Conservation (phyloP, 208 protist genomes). For the Kentomonas sorsogonicus region DNA sequence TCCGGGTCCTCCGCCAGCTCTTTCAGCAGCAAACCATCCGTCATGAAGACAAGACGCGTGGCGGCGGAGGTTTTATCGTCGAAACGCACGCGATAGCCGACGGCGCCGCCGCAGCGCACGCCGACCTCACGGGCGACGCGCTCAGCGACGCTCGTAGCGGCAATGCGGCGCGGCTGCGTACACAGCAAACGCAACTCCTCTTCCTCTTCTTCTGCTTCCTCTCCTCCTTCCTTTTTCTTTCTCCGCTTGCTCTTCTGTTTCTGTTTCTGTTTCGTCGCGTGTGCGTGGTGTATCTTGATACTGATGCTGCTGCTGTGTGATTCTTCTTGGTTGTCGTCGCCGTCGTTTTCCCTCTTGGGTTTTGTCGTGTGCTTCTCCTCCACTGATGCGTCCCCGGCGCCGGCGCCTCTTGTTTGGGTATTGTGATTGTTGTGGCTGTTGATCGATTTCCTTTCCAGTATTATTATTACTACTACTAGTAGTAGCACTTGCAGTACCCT, state of each 20-base stretch:
- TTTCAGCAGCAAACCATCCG: slow-evolving; percentile 98
- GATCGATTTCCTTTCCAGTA: too few relatives aligned
- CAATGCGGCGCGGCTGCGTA: slow-evolving; percentile 99
- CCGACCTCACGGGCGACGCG: slow-evolving; percentile 96
- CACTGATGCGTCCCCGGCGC: too few relatives aligned
- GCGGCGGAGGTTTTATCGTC: slow-evolving; percentile 91
- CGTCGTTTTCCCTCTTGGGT: too few relatives aligned
- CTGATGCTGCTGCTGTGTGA: too few relatives aligned
- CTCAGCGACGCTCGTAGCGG: slow-evolving; percentile 97
- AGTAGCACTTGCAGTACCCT: too few relatives aligned
- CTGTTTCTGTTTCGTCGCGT: too few relatives aligned
- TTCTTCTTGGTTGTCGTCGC: too few relatives aligned
- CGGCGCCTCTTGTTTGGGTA: too few relatives aligned
- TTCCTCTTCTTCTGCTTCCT: slow-evolving; percentile 25
- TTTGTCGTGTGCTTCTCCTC: too few relatives aligned
- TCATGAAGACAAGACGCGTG: slow-evolving; percentile 96
- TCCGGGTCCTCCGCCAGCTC: slow-evolving; percentile 95
- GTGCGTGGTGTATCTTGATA: too few relatives aligned
- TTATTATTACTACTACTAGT: too few relatives aligned
- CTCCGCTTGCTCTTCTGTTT: not conserved
- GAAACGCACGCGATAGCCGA: slow-evolving; percentile 97
- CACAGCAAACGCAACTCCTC: slow-evolving; percentile 76
- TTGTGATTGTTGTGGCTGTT: too few relatives aligned
- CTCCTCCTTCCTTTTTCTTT: not conserved
- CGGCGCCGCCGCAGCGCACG: slow-evolving; percentile 78